These are phyloP conservation scores for Candida chauliodis DNA, from an alignment of 805 yeast genomes.

Conservation along the genomic window DNA sequence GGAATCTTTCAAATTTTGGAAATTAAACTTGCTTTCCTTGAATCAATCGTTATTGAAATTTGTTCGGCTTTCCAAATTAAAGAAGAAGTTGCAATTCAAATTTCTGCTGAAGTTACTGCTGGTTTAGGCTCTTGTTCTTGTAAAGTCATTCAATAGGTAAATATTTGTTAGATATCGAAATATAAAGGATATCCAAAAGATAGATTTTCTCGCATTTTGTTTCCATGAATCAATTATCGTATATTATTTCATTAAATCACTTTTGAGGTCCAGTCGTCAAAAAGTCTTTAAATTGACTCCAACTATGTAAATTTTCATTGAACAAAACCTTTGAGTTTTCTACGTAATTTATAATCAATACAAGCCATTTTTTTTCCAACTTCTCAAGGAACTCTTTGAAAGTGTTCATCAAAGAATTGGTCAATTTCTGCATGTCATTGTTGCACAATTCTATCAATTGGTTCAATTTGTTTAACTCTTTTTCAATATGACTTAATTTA, in stretches of 20 bases:
- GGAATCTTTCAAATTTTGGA: conserved; percentile 1
- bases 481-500: conserved; percentile 33
- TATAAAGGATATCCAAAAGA: not conserved
- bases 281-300: conserved; percentile 30
- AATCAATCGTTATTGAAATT: not conserved
- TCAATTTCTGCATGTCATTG: conserved; percentile 42
- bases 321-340: conserved; percentile 32
- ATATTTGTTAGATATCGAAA: not conserved
- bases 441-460: conserved; percentile 45
- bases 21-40: conserved; percentile 1
- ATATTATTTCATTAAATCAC: not conserved
- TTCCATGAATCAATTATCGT: not conserved
- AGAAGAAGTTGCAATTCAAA: conserved; percentile 1
- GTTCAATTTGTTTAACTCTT: conserved; percentile 42
- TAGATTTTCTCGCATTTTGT: not conserved
- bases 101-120: conserved; percentile 2
- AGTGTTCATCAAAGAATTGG: conserved; percentile 40
- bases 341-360: conserved; percentile 35
- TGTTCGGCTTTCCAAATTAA: not conserved
- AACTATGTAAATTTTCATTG: conserved; percentile 25
- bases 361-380: conserved; percentile 41
- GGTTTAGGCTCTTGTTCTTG: not conserved
- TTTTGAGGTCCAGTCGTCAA: conserved; percentile 5
- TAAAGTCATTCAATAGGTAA: not conserved
- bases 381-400: conserved; percentile 31